Evolutionary conservation across 179 eudicot species (phyloP), one percentile per base, ranked within the genome.

Genomic region (Gypsophila paniculata): DNA sequence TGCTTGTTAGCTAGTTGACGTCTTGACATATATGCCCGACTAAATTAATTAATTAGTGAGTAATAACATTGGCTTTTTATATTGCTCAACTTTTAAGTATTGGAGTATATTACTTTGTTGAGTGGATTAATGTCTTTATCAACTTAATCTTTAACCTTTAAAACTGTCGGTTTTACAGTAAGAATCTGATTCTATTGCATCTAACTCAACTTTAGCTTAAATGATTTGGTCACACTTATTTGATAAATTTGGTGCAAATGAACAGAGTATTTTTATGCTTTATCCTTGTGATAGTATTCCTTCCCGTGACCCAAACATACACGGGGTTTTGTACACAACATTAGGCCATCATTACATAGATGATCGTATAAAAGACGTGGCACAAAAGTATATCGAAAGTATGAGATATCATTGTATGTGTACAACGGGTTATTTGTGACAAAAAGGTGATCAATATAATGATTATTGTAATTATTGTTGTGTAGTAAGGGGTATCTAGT

Each of bases 121-220:
- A 62, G 66, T 62, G 66, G 66, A 34, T 62, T 7, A 32, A 62
- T 8, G 32, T 32, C 66, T 62, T 32, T 62, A 34, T 62, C 34
- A 19, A 19, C 26, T 48, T 17, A 52, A 51, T 61, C 74, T 55
- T 70, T 63, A 36, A 23, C 26, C 72, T 23, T 54, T 53, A 38
- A 52, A 22, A 22, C 57, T 62, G 59, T 64, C 18, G 57, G 42
- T 39, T 23, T 21, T n/a, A 57, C 70, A 71, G 79, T 71, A 36
- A 59, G 8, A 66, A 77, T 72, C 80, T 72, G 68, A 72, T 77
- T 77, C 80, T 18, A 61, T 76, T 72, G 72, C 67, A 17, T 12
- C 2, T 52, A 29, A 17, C 5, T 57, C 39, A 58, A 25, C 80
- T 77, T 77, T 77, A 58, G 25, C 63, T 66, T 34, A 23, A 72